Conservation (phyloP, 345 rosid genomes). For the Euclidium syriacum region DNA sequence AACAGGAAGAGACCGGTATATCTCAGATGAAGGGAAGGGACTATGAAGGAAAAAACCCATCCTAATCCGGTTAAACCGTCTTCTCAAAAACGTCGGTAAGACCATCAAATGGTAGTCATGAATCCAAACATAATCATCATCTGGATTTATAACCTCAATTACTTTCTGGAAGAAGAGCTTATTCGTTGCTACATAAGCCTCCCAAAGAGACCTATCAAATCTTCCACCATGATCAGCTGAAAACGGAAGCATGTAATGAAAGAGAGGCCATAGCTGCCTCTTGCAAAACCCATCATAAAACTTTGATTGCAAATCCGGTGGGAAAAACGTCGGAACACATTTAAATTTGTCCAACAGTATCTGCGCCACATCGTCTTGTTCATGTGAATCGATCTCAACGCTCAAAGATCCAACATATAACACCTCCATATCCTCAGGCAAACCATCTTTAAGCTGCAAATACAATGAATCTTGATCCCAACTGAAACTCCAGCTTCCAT, state of each 20-base stretch:
- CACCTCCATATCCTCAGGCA: slow-evolving; percentile 39
- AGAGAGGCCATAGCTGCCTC: slow-evolving; percentile 37
- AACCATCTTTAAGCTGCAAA: slow-evolving; percentile 35
- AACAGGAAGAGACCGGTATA: slow-evolving; percentile 36
- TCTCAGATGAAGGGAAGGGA: slow-evolving; percentile 37
- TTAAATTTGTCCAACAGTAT: slow-evolving; percentile 32
- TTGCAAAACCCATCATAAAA: slow-evolving; percentile 36
- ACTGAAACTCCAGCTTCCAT: slow-evolving; percentile 32
- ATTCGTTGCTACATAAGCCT: slow-evolving; percentile 32
- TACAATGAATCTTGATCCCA: slow-evolving; percentile 36
- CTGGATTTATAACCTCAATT: slow-evolving; percentile 33
- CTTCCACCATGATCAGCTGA: slow-evolving; percentile 38
- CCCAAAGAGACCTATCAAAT: slow-evolving; percentile 40
- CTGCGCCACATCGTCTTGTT: slow-evolving; percentile 38
- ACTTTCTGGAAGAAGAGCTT: slow-evolving; percentile 37
- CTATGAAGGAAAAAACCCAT: slow-evolving; percentile 38
- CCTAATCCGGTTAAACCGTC: slow-evolving; percentile 35
- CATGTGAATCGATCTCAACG: slow-evolving; percentile 28
- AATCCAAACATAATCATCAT: slow-evolving; percentile 38
- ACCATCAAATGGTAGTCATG: slow-evolving; percentile 42
- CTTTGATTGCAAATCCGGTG: slow-evolving; percentile 31
- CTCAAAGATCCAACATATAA: slow-evolving; percentile 36
- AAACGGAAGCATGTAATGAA: slow-evolving; percentile 37
- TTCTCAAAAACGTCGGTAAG: slow-evolving; percentile 32
- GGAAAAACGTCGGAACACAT: slow-evolving; percentile 35